Evolutionary conservation across 768 basidiomycete species (phyloP), one percentile per base, ranked within the genome.

Genomic region (Psilocybe subaeruginosa): DNA sequence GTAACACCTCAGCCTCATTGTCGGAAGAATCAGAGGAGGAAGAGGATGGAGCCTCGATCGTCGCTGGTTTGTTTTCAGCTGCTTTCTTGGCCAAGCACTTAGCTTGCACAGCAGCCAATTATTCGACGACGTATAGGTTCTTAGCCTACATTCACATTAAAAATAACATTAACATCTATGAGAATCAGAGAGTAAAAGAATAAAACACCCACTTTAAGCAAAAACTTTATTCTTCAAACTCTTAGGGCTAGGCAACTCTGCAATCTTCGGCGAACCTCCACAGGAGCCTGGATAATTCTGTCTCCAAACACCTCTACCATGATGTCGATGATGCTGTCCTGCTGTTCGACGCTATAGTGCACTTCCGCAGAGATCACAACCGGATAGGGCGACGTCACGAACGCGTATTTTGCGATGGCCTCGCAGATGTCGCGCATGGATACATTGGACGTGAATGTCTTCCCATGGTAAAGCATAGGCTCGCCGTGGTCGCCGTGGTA

Each of bases 341-440:
- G 96, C 70, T 95, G 92, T 29, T 79, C 74, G 14, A 93, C 59
- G 0, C 84, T 79, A 72, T 93, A 97, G 69, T 97, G 95, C 1
- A 96, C 84, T 76, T 99, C 96, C 11, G 95, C 92, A 2, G 94
- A 96, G 57, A 99, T 90, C 69, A 99, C 87, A 70, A 99, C 79
- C 1, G 96, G 96, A 69, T 95, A 97, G 0, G 93, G 92, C 0
- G 93, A 96, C 0, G 91, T 84, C 45, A 91, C 86, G 69, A 98
- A 98, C 0, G 90, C 95, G 70, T 98, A 98, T 74, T 91, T 92
- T 17, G 81, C 79, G 69, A 98, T 91, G 1, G 95, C 95, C 45
- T 83, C 77, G 70, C 93, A 93, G 49, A 94, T 85, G 54, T 93
- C 92, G 5, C 92, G 86, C 2, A 92, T 80, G 0, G 92, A 77